Base-by-base conservation (phyloP, 148 eudicot genomes). In the Cornus suecica region DNA sequence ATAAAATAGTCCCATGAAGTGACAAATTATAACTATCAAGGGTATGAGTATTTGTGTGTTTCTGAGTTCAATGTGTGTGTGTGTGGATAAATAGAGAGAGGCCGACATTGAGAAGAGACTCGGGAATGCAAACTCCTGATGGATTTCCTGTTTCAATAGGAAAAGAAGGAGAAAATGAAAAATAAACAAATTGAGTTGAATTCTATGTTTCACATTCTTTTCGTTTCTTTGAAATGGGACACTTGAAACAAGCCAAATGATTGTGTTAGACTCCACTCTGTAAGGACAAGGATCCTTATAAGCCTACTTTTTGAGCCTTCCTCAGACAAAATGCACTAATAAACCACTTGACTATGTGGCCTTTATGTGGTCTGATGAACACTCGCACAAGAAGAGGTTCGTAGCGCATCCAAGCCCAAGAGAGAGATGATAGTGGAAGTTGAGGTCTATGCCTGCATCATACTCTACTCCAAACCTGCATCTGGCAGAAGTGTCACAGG, bases 401-500 rank as follows among this genome's bases (percentile, higher is more conserved):
- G 2, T 48, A 48, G 54, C 13, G 15, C 18, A 45, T 13, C 54
- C 15, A 48, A 48, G 20, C 15, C 54, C 4, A 26, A n/a, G 16
- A 34, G 24, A 27, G 42, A 51, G 7, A 2, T 23, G 45, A 54
- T n/a, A 62, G 4, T 9, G 34, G 28, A 31, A 72, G 25, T 6
- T 42, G 5, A 66, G 22, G n/a, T n/a, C n/a, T n/a, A n/a, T n/a
- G n/a, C n/a, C 28, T 11, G 45, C 48, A n/a, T 65, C 63, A 51
- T 52, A 56, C 10, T 63, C 14, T 27, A 31, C 28, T 30, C 30
- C 77, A 45, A 52, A 81, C 84, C 84, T 67, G 84, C 80, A 72
- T 81, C 84, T 42, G 84, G 84, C 34, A 72, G 74, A 69, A 81
- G 80, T 48, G 84, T 77, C 27, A 63, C 67, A 23, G 81, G 84